Percentiles rank a stretch among this genome's conserved stretches.
Conservation (phyloP, 371 early-diverging fungal species). For the Haplosporangium sp. region DNA sequence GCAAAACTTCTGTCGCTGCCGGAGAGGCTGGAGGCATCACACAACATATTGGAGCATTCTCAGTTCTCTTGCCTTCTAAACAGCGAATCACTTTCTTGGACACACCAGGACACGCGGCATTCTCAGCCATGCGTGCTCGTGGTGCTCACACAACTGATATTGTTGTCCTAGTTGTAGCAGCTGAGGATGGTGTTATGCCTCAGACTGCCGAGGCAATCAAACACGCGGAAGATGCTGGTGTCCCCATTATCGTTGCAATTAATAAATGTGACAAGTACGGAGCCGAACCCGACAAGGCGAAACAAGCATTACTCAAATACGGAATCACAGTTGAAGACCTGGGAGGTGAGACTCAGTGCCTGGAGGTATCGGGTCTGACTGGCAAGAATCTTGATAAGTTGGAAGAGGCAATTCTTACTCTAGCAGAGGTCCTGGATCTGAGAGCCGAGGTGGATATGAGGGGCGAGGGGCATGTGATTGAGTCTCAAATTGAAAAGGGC, state of each 20-base stretch:
- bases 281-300: constrained; percentile 77
- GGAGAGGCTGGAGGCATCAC: constrained; percentile 98
- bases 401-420: constrained; percentile 87
- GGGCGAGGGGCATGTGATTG: constrained; percentile 89
- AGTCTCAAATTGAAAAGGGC: constrained; percentile 90
- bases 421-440: constrained; percentile 89
- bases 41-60: constrained; percentile 98
- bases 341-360: constrained; percentile 93
- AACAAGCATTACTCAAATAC: constrained; percentile 82
- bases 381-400: constrained; percentile 88
- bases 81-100: constrained; percentile 94
- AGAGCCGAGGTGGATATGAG: constrained; percentile 81
- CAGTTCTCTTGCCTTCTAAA: constrained; percentile 75
- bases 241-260: constrained; percentile 95
- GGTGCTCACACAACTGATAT: constrained; percentile 96
- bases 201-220: constrained; percentile 96
- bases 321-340: constrained; percentile 92
- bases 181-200: constrained; percentile 98
- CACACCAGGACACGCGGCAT: constrained; percentile 97
- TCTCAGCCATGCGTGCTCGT: constrained; percentile 92
- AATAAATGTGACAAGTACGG: constrained; percentile 97
- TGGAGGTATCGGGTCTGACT: constrained; percentile 90
- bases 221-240: constrained; percentile 89
- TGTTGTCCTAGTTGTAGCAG: constrained; percentile 95
- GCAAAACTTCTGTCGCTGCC: constrained; percentile 92